These are phyloP conservation scores for Erodium trifolium DNA, from an alignment of 441 rosid genomes.

Conservation along the genomic window DNA sequence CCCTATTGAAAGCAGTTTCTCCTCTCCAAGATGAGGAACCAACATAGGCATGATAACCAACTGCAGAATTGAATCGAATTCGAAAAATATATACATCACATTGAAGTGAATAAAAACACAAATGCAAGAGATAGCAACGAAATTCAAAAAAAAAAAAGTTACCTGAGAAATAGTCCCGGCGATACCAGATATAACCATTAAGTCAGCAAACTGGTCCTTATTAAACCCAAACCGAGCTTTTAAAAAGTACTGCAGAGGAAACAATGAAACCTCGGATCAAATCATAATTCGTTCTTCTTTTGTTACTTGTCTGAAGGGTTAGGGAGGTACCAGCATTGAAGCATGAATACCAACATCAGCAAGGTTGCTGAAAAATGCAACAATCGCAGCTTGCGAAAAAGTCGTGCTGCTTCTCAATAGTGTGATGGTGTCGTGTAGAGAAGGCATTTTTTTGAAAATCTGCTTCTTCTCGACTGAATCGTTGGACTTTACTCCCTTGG, in stretches of 20 bases:
- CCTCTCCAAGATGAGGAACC: slow-evolving; percentile 66
- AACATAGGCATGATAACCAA: slow-evolving; percentile 65
- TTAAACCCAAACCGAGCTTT: slow-evolving; percentile 80
- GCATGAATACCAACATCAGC: slow-evolving; percentile 70
- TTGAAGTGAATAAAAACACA: background rate
- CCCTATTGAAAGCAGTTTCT: slow-evolving; percentile 59
- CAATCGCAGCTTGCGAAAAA: too few species aligned
- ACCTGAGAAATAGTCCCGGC: slow-evolving; percentile 90
- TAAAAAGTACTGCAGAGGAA: slow-evolving; percentile 52
- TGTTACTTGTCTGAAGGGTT: background rate
- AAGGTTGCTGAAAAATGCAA: slow-evolving; percentile 48
- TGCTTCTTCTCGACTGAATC: slow-evolving; percentile 17
- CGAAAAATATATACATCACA: slow-evolving; percentile 1
- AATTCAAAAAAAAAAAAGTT: slow-evolving; percentile 7
- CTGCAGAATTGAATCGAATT: slow-evolving; percentile 31
- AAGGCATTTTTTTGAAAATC: slow-evolving; percentile 40
- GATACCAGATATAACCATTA: slow-evolving; percentile 69
- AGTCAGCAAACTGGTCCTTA: slow-evolving; percentile 80
- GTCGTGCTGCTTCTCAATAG: slow-evolving; percentile 46
- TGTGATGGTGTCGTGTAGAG: slow-evolving; percentile 42
- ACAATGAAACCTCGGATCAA: background rate
- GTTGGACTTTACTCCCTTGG: background rate
- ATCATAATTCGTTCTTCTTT: too few species aligned
- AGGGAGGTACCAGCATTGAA: slow-evolving; percentile 48
- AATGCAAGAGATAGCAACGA: background rate